A percentile compares a stretch with the other conserved stretches of the same genome.
phyloP scores from a whole-genome alignment of 805 yeast genomes.

The Teunomyces aglyptinius region DNA sequence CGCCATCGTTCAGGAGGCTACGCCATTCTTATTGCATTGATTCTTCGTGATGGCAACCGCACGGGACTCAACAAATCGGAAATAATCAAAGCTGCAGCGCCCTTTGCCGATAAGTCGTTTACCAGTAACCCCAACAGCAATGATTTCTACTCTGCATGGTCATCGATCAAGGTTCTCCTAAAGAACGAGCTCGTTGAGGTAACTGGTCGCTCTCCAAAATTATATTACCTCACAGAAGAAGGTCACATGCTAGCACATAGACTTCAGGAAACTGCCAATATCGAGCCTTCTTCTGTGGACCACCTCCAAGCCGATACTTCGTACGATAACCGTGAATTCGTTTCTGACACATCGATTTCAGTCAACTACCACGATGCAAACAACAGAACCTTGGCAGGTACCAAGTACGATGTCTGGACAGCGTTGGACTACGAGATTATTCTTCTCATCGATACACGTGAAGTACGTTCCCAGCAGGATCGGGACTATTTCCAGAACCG shows the following conservation, averaged over 20 bases:
- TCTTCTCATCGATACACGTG: constrained; percentile 77
- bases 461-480: constrained; percentile 64
- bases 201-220: constrained; percentile 53
- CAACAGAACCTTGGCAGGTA: constrained; percentile 19
- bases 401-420: constrained; percentile 57
- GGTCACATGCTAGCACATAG: constrained; percentile 64
- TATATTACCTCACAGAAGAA: constrained; percentile 64
- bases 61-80: constrained; percentile 66
- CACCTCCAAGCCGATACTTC: constrained; percentile 18
- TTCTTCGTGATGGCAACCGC: constrained; percentile 44
- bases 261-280: constrained; percentile 48
- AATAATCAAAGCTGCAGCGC: constrained; percentile 51
- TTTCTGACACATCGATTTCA: background rate
- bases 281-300: constrained; percentile 19
- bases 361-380: constrained; percentile 21
- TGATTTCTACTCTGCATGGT: constrained; percentile 76
- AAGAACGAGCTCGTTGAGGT: constrained; percentile 57
- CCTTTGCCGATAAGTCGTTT: constrained; percentile 59
- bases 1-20: constrained; percentile 77
- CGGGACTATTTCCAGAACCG: constrained; percentile 67
- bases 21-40: constrained; percentile 67
- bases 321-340: constrained; percentile 30
- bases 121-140: constrained; percentile 56
- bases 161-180: constrained; percentile 58
- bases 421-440: constrained; percentile 56